phyloP scores from a whole-genome alignment of 2,329 filamentous ascomycete species.

The Scytalidium lignicola region DNA sequence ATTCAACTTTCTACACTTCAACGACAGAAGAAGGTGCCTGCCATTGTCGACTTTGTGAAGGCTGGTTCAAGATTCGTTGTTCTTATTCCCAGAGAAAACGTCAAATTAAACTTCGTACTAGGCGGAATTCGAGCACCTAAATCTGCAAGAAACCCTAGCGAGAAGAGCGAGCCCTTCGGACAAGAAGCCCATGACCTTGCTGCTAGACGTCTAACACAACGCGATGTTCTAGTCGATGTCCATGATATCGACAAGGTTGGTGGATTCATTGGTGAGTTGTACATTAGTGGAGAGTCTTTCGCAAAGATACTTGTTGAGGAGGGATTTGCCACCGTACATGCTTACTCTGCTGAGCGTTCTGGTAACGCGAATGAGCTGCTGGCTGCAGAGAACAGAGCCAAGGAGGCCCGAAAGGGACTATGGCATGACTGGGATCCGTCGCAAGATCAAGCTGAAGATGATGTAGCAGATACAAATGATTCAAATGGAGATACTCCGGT shows the following conservation, averaged over 20 bases:
- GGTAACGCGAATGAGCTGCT: constrained; percentile 85
- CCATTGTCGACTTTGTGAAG: constrained; percentile 95
- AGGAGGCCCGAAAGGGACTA: constrained; percentile 79
- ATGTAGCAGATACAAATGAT: constrained; percentile 43
- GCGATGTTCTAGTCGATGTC: constrained; percentile 93
- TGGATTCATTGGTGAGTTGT: constrained; percentile 93
- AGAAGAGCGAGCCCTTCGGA: constrained; percentile 86
- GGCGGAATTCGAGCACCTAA: constrained; percentile 87
- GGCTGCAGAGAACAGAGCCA: constrained; percentile 81
- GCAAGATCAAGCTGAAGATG: constrained; percentile 63
- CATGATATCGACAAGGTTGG: constrained; percentile 94
- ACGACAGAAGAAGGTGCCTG: constrained; percentile 87
- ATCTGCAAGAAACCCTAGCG: constrained; percentile 72
- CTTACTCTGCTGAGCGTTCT: constrained; percentile 92
- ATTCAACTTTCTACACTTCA: constrained; percentile 83
- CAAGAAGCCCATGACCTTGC: constrained; percentile 92
- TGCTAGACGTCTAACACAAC: constrained; percentile 81
- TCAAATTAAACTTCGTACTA: constrained; percentile 92
- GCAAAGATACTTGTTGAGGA: constrained; percentile 91
- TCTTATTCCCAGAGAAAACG: constrained; percentile 83
- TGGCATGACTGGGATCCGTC: constrained; percentile 96
- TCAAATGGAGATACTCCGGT: constrained; percentile 48
- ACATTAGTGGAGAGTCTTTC: constrained; percentile 92
- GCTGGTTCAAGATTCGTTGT: constrained; percentile 93
- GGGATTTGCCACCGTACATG: constrained; percentile 85